phyloP scores from a whole-genome alignment of 352 stramenopile genomes.

The Globisporangium emineosum region DNA sequence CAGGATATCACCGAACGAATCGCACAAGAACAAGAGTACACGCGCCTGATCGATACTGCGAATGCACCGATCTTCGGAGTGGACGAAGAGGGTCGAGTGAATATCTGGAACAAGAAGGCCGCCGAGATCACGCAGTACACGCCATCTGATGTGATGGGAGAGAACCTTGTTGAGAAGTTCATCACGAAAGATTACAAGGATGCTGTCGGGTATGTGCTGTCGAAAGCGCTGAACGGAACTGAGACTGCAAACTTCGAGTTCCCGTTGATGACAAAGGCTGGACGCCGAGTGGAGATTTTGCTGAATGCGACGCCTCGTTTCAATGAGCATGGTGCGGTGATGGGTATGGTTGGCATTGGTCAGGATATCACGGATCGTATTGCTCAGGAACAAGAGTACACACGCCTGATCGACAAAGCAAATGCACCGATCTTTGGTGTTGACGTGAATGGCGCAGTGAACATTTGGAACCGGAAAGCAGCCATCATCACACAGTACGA shows the following conservation, averaged over 20 bases:
- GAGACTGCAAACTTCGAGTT: constrained; percentile 70
- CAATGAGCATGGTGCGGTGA: constrained; percentile 31
- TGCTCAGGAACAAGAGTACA: constrained; percentile 42
- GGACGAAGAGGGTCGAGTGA: constrained; percentile 24
- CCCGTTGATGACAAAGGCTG: constrained; percentile 67
- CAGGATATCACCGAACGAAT: constrained; percentile 61
- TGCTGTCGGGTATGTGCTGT: constrained; percentile 32
- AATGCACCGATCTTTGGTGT: constrained; percentile 74
- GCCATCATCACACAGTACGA: constrained; percentile 88
- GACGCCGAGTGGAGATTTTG: constrained; percentile 65
- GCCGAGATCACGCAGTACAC: constrained; percentile 65
- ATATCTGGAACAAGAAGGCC: constrained; percentile 75
- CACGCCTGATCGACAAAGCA: constrained; percentile 58
- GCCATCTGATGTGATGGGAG: constrained; percentile 62
- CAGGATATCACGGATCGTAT: constrained; percentile 43
- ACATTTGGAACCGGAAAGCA: constrained; percentile 90
- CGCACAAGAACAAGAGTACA: constrained; percentile 72
- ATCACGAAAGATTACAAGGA: constrained; percentile 44
- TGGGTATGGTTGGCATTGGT: constrained; percentile 34
- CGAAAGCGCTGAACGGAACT: constrained; percentile 35
- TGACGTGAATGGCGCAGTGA: constrained; percentile 64
- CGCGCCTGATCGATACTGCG: constrained; percentile 69
- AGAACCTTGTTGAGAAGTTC: constrained; percentile 61
- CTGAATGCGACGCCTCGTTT: constrained; percentile 58
- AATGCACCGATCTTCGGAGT: constrained; percentile 84